Conservation (phyloP, 2,329 filamentous ascomycete genomes). For the Karstenula rhodostoma region DNA sequence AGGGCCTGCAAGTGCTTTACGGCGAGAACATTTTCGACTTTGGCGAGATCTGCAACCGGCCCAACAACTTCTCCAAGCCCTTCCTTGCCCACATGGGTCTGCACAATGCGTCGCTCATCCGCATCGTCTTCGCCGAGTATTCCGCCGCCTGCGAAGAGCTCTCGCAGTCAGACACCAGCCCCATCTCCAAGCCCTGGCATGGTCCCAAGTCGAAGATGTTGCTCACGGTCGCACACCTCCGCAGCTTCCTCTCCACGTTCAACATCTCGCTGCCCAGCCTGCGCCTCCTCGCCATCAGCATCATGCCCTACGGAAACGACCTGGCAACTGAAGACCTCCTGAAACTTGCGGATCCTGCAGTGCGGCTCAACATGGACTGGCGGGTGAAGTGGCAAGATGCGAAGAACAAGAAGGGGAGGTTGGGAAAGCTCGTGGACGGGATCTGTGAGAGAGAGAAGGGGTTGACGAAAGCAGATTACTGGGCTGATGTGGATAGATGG, state of each 20-base stretch:
- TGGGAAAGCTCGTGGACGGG: conserved; percentile 13
- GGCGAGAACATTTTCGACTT: conserved; percentile 30
- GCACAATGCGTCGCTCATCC: conserved; percentile 20
- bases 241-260: conserved; percentile 7
- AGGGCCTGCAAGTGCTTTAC: conserved; percentile 22
- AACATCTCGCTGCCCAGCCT: conserved; percentile 18
- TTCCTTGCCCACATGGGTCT: conserved; percentile 10
- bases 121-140: conserved; percentile 24
- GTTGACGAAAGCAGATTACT: conserved; percentile 11
- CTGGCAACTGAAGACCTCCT: conserved; percentile 14
- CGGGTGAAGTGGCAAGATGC: conserved; percentile 15
- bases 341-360: neutral
- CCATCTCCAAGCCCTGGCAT: neutral
- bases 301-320: conserved; percentile 23
- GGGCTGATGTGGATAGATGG: conserved; percentile 9
- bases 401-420: conserved; percentile 16
- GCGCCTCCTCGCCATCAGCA: conserved; percentile 23
- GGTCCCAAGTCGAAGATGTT: neutral
- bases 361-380: neutral
- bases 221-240: conserved; percentile 13
- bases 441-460: conserved; percentile 19
- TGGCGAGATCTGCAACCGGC: conserved; percentile 19
- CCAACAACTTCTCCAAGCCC: conserved; percentile 11
- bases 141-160: conserved; percentile 24
- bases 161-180: neutral